Evolutionary conservation across 139 green algal genomes (phyloP).

Genomic region (Haematococcus sp.): DNA sequence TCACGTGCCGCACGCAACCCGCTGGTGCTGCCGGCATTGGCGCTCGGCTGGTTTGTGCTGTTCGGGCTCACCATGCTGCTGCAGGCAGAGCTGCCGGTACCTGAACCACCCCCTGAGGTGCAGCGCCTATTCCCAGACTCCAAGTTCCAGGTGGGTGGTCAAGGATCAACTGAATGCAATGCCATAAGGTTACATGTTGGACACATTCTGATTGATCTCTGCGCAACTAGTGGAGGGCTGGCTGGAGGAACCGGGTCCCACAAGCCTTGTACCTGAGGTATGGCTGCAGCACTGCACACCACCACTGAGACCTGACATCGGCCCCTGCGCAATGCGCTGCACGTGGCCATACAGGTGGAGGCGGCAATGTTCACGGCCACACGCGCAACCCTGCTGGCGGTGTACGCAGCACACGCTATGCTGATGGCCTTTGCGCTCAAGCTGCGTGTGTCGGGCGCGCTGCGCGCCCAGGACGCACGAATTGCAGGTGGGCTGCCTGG

Average conservation of each 20-base stretch:
- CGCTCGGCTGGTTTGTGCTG: constrained; percentile 45
- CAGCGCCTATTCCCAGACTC: constrained; percentile 62
- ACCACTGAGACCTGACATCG: no score
- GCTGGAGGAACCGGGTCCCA: no score
- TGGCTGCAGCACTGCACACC: no score
- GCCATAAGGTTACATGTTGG: no score
- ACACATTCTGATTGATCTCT: no score
- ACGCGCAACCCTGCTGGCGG: constrained; percentile 67
- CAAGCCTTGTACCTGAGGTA: no score
- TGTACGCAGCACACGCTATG: constrained; percentile 77
- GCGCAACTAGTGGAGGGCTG: no score
- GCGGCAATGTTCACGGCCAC: constrained; percentile 49
- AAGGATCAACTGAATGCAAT: no score
- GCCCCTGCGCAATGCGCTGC: no score
- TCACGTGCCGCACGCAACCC: constrained; percentile 39
- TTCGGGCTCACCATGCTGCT: constrained; percentile 54
- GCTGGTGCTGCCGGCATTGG: constrained; percentile 58
- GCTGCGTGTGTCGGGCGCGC: constrained; percentile 66
- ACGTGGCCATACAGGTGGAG: constrained; percentile 50
- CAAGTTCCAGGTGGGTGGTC: constrained; percentile 13
- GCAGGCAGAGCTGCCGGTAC: constrained; percentile 44
- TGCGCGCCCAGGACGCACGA: constrained; percentile 26
- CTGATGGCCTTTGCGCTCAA: constrained; percentile 91
- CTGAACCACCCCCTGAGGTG: constrained; percentile 37
- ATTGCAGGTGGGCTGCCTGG: neutral